phyloP scores from a whole-genome alignment of 352 stramenopile genomes.

The Globisporangium cylindrosporum region DNA sequence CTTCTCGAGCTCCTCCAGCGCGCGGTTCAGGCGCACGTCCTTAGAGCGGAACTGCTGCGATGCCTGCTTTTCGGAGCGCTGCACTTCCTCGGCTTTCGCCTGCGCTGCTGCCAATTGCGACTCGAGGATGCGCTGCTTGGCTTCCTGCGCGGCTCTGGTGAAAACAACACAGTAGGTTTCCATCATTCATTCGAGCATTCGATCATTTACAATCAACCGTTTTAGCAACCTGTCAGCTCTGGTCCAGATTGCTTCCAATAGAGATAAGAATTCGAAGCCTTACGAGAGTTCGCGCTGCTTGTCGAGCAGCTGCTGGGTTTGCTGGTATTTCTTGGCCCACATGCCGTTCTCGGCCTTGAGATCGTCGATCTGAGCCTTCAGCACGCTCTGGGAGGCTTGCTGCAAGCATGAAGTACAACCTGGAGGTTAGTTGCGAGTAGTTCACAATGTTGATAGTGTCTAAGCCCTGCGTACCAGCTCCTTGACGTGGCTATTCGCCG shows the following conservation, averaged over 20 bases:
- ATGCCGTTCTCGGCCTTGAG: constrained; percentile 44
- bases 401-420: constrained; percentile 15
- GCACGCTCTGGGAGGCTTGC: constrained; percentile 32
- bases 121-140: constrained; percentile 72
- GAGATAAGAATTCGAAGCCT: not conserved
- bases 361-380: constrained; percentile 45
- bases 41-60: constrained; percentile 74
- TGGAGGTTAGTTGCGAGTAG: not conserved
- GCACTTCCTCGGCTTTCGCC: constrained; percentile 44
- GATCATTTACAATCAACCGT: not conserved
- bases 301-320: constrained; percentile 65
- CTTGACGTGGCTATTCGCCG: constrained; percentile 31
- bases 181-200: not conserved
- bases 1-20: constrained; percentile 75
- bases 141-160: constrained; percentile 56
- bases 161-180: not conserved
- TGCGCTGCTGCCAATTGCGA: constrained; percentile 51
- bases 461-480: constrained; percentile 35
- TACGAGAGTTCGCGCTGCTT: constrained; percentile 77
- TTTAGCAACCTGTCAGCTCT: not conserved
- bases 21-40: constrained; percentile 76
- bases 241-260: not conserved
- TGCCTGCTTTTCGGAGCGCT: constrained; percentile 59
- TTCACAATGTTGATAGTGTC: not conserved
- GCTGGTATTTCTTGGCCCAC: constrained; percentile 56